phyloP scores from a whole-genome alignment of 2,329 filamentous ascomycete species.

The Meredithiella fracta region DNA sequence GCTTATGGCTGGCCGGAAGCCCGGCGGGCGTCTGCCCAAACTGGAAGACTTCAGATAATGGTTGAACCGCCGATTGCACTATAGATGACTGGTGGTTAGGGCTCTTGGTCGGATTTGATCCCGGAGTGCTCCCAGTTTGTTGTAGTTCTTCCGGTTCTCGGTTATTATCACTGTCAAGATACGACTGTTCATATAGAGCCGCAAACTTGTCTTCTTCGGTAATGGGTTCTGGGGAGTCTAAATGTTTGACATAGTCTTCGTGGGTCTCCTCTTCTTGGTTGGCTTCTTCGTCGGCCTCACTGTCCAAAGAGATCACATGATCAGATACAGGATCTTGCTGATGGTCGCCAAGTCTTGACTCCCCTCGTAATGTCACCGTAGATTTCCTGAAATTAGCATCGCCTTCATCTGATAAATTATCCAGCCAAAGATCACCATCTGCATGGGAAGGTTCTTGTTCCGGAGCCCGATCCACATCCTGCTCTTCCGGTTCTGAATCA shows the following conservation, averaged over 20 bases:
- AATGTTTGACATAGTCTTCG: not conserved
- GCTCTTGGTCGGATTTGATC: not conserved
- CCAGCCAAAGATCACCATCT: conserved; percentile 33
- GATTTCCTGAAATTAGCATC: not conserved
- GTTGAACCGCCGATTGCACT: not conserved
- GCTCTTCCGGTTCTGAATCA: conserved; percentile 5
- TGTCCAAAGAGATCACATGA: not conserved
- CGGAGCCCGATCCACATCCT: conserved; percentile 16
- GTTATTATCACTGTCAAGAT: not conserved
- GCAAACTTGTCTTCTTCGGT: not conserved
- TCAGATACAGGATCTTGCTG: not conserved
- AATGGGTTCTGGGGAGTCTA: not conserved
- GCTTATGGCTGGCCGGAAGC: not conserved
- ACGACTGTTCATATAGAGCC: conserved; percentile 6
- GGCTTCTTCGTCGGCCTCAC: not conserved
- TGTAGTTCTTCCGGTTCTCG: not conserved
- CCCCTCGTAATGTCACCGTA: not conserved
- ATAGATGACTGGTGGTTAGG: not conserved
- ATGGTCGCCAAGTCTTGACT: not conserved
- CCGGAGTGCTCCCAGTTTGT: not conserved
- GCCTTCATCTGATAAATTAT: conserved; percentile 24
- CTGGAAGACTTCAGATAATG: not conserved
- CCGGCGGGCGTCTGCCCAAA: conserved; percentile 1
- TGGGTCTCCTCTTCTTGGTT: not conserved
- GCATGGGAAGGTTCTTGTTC: too few species aligned